Conservation (phyloP, 345 rosid genomes). For the Sonneratia alba region DNA sequence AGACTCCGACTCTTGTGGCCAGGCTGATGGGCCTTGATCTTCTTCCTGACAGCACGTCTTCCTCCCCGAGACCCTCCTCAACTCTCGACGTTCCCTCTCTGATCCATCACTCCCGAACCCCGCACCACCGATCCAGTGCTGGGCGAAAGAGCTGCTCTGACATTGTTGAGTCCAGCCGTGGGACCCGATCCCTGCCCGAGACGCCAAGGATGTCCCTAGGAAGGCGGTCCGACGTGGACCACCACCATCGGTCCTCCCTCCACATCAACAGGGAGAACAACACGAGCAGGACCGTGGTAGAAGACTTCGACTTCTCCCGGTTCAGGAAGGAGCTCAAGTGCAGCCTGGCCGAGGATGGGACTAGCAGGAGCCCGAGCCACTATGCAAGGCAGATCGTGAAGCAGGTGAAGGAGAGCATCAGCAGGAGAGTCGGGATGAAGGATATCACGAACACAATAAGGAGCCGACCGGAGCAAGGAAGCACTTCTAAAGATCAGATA, state of each 20-base stretch:
- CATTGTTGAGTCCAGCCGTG: slow-evolving; percentile 8
- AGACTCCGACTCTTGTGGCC: slow-evolving; percentile 78
- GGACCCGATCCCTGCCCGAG: slow-evolving; percentile 68
- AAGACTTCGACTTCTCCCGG: slow-evolving; percentile 19
- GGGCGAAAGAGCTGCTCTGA: slow-evolving; percentile 17
- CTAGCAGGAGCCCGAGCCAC: slow-evolving; percentile 39
- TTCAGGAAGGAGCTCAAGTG: no score
- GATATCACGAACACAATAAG: slow-evolving; percentile 63
- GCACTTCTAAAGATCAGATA: not conserved
- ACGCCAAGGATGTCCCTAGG: slow-evolving; percentile 74
- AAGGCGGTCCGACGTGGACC: slow-evolving; percentile 61
- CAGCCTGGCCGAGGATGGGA: slow-evolving; percentile 23
- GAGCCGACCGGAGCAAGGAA: not conserved
- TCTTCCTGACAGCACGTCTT: slow-evolving; percentile 43
- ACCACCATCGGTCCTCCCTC: slow-evolving; percentile 60
- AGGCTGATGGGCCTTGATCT: slow-evolving; percentile 94
- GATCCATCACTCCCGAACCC: slow-evolving; percentile 11
- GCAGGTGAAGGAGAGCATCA: slow-evolving; percentile 64
- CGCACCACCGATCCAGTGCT: slow-evolving; percentile 6
- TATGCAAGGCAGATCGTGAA: slow-evolving; percentile 67
- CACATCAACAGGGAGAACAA: slow-evolving; percentile 70
- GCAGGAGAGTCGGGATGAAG: slow-evolving; percentile 45
- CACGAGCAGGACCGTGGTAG: slow-evolving; percentile 13
- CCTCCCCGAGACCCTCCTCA: slow-evolving; percentile 40
- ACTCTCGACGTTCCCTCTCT: slow-evolving; percentile 15